Evolutionary conservation across 371 early-diverging fungal genomes (phyloP).

Genomic region (Sporodiniella umbellata): DNA sequence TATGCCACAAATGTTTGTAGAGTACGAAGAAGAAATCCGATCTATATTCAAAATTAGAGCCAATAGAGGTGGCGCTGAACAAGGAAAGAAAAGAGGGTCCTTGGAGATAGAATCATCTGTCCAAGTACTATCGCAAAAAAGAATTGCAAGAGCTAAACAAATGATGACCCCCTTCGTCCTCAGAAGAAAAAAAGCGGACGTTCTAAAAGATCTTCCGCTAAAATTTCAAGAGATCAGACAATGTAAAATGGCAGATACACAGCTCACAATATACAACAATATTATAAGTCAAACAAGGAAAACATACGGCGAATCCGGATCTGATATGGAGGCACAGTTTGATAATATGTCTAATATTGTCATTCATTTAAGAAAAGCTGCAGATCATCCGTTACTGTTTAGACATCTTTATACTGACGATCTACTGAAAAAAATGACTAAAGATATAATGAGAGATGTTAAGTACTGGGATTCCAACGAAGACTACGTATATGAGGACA

Average conservation of each 20-base stretch:
- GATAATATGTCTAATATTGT: slow-evolving; percentile 59
- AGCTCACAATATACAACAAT: slow-evolving; percentile 39
- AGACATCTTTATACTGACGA: slow-evolving; percentile 61
- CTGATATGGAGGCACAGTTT: slow-evolving; percentile 18
- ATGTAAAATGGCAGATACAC: slow-evolving; percentile 42
- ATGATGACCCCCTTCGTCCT: slow-evolving; percentile 84
- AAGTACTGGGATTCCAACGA: slow-evolving; percentile 64
- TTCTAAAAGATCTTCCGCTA: slow-evolving; percentile 65
- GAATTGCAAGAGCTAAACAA: slow-evolving; percentile 65
- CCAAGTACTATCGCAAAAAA: slow-evolving; percentile 47
- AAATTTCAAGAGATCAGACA: slow-evolving; percentile 52
- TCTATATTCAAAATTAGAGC: slow-evolving; percentile 54
- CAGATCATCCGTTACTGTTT: slow-evolving; percentile 83
- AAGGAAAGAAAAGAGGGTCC: slow-evolving; percentile 7
- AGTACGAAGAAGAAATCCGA: slow-evolving; percentile 51
- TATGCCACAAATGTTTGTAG: slow-evolving; percentile 83
- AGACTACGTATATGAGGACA: slow-evolving; percentile 80
- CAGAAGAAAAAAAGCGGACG: slow-evolving; percentile 68
- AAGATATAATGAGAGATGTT: slow-evolving; percentile 49
- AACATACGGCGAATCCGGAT: slow-evolving; percentile 9
- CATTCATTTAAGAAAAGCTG: slow-evolving; percentile 83
- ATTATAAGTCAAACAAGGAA: slow-evolving; percentile 38
- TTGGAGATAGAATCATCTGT: slow-evolving; percentile 13
- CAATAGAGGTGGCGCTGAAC: slow-evolving; percentile 16
- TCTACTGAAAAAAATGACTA: slow-evolving; percentile 63